Conservation (phyloP, 768 basidiomycete species). For the Rhizopogon vulgaris region DNA sequence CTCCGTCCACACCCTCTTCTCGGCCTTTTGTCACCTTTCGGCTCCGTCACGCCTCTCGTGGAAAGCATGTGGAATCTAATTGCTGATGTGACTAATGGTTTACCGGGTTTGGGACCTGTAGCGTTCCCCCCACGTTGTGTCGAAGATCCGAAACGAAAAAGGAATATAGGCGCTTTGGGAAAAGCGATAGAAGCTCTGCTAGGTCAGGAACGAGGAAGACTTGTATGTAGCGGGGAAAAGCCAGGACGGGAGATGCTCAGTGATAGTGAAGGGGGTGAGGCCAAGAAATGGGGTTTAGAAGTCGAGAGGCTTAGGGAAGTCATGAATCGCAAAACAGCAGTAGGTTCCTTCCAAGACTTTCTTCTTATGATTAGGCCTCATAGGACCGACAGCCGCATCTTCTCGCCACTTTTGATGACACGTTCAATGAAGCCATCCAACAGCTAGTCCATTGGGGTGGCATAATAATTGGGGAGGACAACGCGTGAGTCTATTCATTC, state of each 20-base stretch:
- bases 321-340: constrained; percentile 53
- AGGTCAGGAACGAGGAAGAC: constrained; percentile 56
- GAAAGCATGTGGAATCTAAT: constrained; percentile 43
- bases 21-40: constrained; percentile 35
- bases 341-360: constrained; percentile 25
- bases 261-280: constrained; percentile 59
- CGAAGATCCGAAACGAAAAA: constrained; percentile 71
- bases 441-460: constrained; percentile 72
- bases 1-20: constrained; percentile 58
- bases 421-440: constrained; percentile 74
- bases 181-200: constrained; percentile 63
- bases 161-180: constrained; percentile 67
- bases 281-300: constrained; percentile 70
- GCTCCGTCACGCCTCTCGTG: constrained; percentile 31
- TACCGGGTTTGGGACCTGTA: constrained; percentile 73
- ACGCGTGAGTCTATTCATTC: constrained; percentile 44
- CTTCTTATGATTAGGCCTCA: constrained; percentile 10
- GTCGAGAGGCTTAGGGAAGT: constrained; percentile 49
- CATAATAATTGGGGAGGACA: constrained; percentile 58
- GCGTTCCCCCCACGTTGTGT: constrained; percentile 71
- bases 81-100: constrained; percentile 49
- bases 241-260: constrained; percentile 15
- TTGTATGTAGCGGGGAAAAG: constrained; percentile 54
- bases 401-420: constrained; percentile 57
- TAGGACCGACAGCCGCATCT: constrained; percentile 43